Conservation (phyloP, 1,284 basidiomycete species). For the Trichosporon ovoides region DNA sequence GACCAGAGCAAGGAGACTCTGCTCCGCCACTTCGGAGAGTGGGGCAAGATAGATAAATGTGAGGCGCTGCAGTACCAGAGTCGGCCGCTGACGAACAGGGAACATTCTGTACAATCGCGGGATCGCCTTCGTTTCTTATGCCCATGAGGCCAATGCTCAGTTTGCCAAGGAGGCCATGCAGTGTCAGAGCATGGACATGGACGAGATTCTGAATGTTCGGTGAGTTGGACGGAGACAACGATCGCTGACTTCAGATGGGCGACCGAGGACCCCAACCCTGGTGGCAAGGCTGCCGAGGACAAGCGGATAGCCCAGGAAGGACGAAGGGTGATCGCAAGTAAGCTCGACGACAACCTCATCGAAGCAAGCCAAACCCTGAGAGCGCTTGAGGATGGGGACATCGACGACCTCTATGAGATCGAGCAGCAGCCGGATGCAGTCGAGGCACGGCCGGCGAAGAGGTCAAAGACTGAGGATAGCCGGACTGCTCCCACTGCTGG, state of each 20-base stretch:
- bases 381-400: conserved; percentile 66
- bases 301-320: conserved; percentile 72
- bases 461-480: conserved; percentile 35
- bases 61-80: conserved; percentile 42
- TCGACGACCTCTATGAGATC: conserved; percentile 46
- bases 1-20: conserved; percentile 86
- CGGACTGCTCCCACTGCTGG: conserved; percentile 51
- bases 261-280: conserved; percentile 91
- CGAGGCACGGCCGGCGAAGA: conserved; percentile 36
- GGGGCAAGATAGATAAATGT: conserved; percentile 93
- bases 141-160: conserved; percentile 76
- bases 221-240: conserved; percentile 20
- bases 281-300: conserved; percentile 76
- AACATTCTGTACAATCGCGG: conserved; percentile 88
- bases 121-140: conserved; percentile 96
- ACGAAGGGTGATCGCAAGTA: conserved; percentile 65
- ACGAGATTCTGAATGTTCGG: conserved; percentile 95
- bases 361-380: conserved; percentile 76
- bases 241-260: conserved; percentile 59
- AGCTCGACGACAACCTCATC: conserved; percentile 69
- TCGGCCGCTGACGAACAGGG: conserved; percentile 52
- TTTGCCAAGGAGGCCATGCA: conserved; percentile 99
- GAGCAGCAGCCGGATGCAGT: conserved; percentile 25
- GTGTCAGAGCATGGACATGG: conserved; percentile 93
- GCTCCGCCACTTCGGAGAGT: conserved; percentile 88